These are phyloP conservation scores for Pneumocystis carinii DNA, from an alignment of 1,139 yeast species.

Conservation along the genomic window DNA sequence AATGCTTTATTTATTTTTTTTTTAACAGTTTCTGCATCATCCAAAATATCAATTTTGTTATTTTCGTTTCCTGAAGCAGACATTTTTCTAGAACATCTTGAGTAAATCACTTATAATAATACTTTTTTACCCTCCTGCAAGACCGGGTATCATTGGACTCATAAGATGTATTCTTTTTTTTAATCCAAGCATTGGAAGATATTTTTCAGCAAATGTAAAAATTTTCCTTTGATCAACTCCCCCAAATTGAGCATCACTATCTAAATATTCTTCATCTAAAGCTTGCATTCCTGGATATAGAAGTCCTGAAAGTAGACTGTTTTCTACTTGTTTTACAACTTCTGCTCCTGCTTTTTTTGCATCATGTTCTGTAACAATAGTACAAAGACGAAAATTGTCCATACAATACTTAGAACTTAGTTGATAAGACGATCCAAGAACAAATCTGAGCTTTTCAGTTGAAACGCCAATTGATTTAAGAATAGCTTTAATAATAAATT, in stretches of 20 bases:
- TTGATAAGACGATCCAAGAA: slow-evolving; percentile 81
- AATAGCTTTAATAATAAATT: slow-evolving; percentile 64
- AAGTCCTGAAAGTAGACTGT: slow-evolving; percentile 83
- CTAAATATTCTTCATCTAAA: slow-evolving; percentile 81
- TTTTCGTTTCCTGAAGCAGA: slow-evolving; percentile 90
- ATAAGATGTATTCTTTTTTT: slow-evolving; percentile 94
- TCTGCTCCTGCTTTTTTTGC: slow-evolving; percentile 99
- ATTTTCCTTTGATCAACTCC: slow-evolving; percentile 99
- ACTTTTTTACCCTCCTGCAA: slow-evolving; percentile 48
- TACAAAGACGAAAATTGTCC: slow-evolving; percentile 76
- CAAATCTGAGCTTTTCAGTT: slow-evolving; percentile 70
- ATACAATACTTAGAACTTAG: slow-evolving; percentile 59
- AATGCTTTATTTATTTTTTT: slow-evolving; percentile 86
- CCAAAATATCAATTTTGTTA: slow-evolving; percentile 85
- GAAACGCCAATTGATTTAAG: slow-evolving; percentile 79
- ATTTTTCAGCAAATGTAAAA: slow-evolving; percentile 92
- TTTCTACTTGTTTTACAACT: slow-evolving; percentile 92
- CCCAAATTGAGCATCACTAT: slow-evolving; percentile 89
- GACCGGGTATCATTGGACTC: slow-evolving; percentile 98
- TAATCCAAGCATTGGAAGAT: slow-evolving; percentile 73
- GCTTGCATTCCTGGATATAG: slow-evolving; percentile 99
- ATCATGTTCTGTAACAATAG: slow-evolving; percentile 78
- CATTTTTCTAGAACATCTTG: slow-evolving; percentile 43
- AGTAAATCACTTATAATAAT: not conserved
- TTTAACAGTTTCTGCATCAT: slow-evolving; percentile 71